Conservation (phyloP, 257 asterid genomes). For the Solanum corneliomulleri region DNA sequence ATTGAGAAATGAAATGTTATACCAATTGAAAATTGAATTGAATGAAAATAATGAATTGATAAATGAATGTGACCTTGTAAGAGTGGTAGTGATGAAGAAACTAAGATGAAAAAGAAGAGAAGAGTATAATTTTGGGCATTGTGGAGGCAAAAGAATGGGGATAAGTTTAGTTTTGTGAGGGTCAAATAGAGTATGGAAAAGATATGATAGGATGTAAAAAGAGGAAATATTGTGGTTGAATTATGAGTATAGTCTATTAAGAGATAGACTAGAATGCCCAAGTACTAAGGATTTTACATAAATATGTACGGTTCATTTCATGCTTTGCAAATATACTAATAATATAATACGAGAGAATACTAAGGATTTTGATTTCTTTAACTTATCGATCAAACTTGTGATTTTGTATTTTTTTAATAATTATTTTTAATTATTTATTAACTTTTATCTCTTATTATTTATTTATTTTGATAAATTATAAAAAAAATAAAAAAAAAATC, state of each 20-base stretch:
- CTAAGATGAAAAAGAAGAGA: too few relatives aligned
- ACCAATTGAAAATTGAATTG: neutral
- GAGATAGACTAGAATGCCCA: slow-evolving; percentile 31
- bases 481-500: too few relatives aligned
- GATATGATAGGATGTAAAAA: slow-evolving; percentile 18
- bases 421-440: too few relatives aligned
- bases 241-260: slow-evolving; percentile 48
- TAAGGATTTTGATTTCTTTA: too few relatives aligned
- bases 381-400: neutral
- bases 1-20: neutral
- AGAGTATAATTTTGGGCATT: slow-evolving; percentile 23
- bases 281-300: slow-evolving; percentile 20
- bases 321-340: neutral
- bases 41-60: neutral
- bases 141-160: neutral
- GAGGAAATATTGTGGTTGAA: slow-evolving; percentile 34
- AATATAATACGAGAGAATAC: neutral
- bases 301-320: neutral
- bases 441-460: too few relatives aligned
- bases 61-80: slow-evolving; percentile 32
- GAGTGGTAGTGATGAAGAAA: slow-evolving; percentile 18
- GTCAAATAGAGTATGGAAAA: slow-evolving; percentile 1
- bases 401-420: too few relatives aligned
- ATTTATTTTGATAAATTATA: too few relatives aligned
- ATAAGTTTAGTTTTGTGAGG: neutral